Conservation (phyloP, 169 alveolate species). For the Pseudocohnilembus persalinus region DNA sequence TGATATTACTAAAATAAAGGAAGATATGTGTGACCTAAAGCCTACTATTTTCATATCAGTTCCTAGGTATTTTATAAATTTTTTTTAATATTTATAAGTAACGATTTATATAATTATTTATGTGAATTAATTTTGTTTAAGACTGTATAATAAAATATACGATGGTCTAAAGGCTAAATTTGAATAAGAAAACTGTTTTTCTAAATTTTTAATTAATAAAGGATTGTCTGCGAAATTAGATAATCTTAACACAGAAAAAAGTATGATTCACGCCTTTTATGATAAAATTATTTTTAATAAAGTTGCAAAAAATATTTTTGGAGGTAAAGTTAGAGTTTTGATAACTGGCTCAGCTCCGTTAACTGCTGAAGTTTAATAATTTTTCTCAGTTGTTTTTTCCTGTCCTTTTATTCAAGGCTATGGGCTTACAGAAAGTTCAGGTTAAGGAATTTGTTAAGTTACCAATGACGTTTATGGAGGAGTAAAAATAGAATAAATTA, state of each 20-base stretch:
- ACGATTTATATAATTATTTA: too few relatives aligned
- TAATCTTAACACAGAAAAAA: constrained; percentile 21
- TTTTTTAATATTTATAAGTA: too few relatives aligned
- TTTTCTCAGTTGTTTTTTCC: constrained; percentile 57
- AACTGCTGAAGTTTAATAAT: constrained; percentile 59
- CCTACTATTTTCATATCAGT: constrained; percentile 54
- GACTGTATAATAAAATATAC: constrained; percentile 56
- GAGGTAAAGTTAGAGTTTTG: constrained; percentile 50
- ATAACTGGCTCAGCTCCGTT: constrained; percentile 81
- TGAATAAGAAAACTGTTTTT: constrained; percentile 21
- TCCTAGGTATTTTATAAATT: constrained; percentile 28
- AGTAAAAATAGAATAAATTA: too few relatives aligned
- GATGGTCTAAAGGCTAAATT: constrained; percentile 54
- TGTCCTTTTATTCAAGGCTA: constrained; percentile 71
- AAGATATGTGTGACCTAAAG: constrained; percentile 37
- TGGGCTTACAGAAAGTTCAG: constrained; percentile 82
- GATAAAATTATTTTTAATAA: background rate
- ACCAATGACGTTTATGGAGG: too few relatives aligned
- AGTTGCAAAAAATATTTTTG: background rate
- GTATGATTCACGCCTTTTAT: background rate
- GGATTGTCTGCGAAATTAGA: constrained; percentile 52
- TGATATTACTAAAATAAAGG: constrained; percentile 28
- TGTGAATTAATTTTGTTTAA: constrained; percentile 29
- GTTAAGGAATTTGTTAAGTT: too few relatives aligned
- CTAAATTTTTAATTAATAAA: constrained; percentile 29